Evolutionary conservation across 768 basidiomycete genomes (phyloP).

Genomic region (Erythrobasidium yunnanense): DNA sequence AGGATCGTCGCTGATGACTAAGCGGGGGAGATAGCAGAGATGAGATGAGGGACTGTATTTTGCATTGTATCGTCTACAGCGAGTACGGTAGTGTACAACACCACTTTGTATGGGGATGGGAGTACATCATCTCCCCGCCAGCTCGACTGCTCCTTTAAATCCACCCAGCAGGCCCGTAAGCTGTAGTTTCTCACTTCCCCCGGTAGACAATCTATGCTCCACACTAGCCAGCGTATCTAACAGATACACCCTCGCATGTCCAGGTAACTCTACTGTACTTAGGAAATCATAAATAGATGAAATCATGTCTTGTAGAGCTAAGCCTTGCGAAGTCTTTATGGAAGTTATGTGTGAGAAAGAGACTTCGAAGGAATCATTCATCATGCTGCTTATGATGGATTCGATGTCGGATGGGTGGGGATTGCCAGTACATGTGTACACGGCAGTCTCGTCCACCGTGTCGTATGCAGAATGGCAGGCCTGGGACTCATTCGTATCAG

Average conservation of each 20-base stretch:
- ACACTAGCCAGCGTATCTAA: constrained; percentile 87
- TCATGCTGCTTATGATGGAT: constrained; percentile 84
- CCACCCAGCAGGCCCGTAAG: constrained; percentile 78
- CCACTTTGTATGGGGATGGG: too few species aligned
- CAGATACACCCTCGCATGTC: constrained; percentile 76
- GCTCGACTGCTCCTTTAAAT: constrained; percentile 83
- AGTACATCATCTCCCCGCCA: constrained; percentile 37
- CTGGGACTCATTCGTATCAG: too few species aligned
- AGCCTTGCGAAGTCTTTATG: constrained; percentile 79
- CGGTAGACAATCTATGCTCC: constrained; percentile 87
- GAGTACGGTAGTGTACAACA: too few species aligned
- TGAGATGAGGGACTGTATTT: too few species aligned
- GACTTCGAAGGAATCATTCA: constrained; percentile 87
- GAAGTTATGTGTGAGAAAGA: constrained; percentile 66
- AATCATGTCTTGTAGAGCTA: constrained; percentile 89
- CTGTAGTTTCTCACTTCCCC: constrained; percentile 88
- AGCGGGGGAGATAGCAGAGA: too few species aligned
- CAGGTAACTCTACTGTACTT: constrained; percentile 71
- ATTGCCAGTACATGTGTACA: constrained; percentile 93
- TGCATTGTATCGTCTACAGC: too few species aligned
- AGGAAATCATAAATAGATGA: constrained; percentile 83
- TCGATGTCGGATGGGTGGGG: constrained; percentile 93
- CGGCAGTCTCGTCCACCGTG: constrained; percentile 69
- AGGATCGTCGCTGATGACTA: too few species aligned
- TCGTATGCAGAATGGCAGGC: constrained; percentile 98